A percentile compares a stretch with the other conserved stretches of the same genome.
phyloP scores from a whole-genome alignment of 2,329 filamentous ascomycete genomes.

The Botryotinia convoluta region DNA sequence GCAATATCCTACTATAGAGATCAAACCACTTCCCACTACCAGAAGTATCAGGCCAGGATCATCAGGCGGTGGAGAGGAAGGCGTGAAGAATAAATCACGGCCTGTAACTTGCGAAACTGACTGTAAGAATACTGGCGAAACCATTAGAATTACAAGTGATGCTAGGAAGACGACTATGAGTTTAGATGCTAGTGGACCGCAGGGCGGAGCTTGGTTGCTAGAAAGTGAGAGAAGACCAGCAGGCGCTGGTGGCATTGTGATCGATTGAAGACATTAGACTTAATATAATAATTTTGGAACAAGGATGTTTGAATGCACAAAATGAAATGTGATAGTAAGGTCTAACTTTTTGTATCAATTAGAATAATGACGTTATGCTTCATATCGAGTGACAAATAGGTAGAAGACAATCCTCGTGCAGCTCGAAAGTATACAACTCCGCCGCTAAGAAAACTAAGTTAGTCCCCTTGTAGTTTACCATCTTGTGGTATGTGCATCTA shows the following conservation, averaged over 20 bases:
- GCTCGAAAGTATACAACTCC: not conserved
- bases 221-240: conserved; percentile 51
- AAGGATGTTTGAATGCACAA: not conserved
- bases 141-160: conserved; percentile 71
- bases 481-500: not conserved
- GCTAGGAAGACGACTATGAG: conserved; percentile 70
- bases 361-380: not conserved
- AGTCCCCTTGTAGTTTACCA: not conserved
- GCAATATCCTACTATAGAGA: conserved; percentile 75
- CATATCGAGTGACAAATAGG: not conserved
- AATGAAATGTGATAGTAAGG: not conserved
- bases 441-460: not conserved
- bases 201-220: conserved; percentile 64
- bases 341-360: not conserved
- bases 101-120: conserved; percentile 71
- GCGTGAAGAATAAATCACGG: conserved; percentile 24
- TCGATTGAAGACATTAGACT: conserved; percentile 16
- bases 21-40: conserved; percentile 56
- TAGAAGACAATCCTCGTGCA: not conserved
- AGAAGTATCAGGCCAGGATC: conserved; percentile 27
- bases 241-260: conserved; percentile 22
- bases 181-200: conserved; percentile 63
- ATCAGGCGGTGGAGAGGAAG: conserved; percentile 27
- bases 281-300: not conserved
- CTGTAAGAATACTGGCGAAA: conserved; percentile 73